Base-by-base conservation (phyloP, 1,284 basidiomycete genomes). In the Cryptococcus sp. region DNA sequence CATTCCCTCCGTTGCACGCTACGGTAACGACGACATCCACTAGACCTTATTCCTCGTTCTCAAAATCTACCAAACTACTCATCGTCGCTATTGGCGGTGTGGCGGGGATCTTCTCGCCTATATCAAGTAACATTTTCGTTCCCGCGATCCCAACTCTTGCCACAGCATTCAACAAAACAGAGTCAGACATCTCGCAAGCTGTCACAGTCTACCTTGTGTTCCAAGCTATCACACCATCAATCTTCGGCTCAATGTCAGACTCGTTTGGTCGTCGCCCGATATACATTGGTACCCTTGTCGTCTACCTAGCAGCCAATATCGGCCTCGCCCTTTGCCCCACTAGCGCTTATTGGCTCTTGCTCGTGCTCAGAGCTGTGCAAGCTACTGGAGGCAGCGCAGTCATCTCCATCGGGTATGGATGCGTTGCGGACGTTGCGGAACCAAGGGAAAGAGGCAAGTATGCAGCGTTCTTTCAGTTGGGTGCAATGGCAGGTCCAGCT, bases 201-300 rank as follows among this genome's bases (percentile, higher is more conserved):
- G 70, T 79, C 13, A 78, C 78, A 0, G 54, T 77, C 26, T 78
- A 77, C 51, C 68, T 78, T 13, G 57, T 76, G 17, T 75, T 75
- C 50, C 76, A 79, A 61, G 77, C 75, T 8, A 57, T 79, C 29
- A 77, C 76, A 10, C 78, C 78, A 1, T 62, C 61, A 6, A 69
- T 78, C 61, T 74, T 76, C 58, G 78, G 75, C n/a, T 57, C 67
- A 13, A 64, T 73, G 43, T 64, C 62, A 10, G 78, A 79, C 55
- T 63, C 62, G 5, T 73, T 57, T 43, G 72, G 71, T 25, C 58
- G 72, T 44, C 55, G 76, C 34, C 78, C 78, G 3, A 57, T 78
- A 5, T 76, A 75, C 50, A 67, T 79, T 39, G 54, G 52, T 20
- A 75, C 72, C 0, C 64, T 79, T n/a, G 29, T 67, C 10, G 56